A percentile compares a stretch with the other conserved stretches of the same genome.
Evolutionary conservation across 116 monocot species (phyloP).

Genomic region (Zostera marina): DNA sequence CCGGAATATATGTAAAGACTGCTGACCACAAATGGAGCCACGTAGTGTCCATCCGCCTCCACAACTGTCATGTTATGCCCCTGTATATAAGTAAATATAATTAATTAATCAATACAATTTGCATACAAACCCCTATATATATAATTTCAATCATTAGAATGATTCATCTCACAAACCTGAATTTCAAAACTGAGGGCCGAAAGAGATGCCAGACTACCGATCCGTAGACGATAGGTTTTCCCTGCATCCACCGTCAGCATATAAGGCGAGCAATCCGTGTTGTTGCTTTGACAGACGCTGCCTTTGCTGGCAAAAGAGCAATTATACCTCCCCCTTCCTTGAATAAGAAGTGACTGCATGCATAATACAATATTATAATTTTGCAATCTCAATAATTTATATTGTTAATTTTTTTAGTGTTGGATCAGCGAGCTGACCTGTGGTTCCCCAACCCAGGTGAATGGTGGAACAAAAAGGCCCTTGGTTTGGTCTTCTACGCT

Average conservation of each 20-base stretch:
- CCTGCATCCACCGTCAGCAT: conserved; percentile 36
- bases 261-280: conserved; percentile 34
- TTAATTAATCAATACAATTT: no score
- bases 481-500: conserved; percentile 23
- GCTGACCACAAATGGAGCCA: conserved; percentile 49
- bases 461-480: conserved; percentile 30
- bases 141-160: no score
- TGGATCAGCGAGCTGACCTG: conserved; percentile 33
- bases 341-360: conserved; percentile 58
- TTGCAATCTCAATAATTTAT: no score
- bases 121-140: no score
- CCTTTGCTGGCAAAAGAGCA: conserved; percentile 18
- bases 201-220: conserved; percentile 54
- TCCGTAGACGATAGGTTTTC: conserved; percentile 57
- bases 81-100: conserved; percentile 12
- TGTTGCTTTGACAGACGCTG: conserved; percentile 22
- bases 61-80: conserved; percentile 74
- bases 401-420: no score
- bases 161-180: no score
- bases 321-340: conserved; percentile 62
- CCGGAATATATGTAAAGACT: conserved; percentile 77
- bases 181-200: conserved; percentile 74
- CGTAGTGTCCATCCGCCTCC: conserved; percentile 75
- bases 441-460: conserved; percentile 59
- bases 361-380: no score